Conservation (phyloP, 106 monocot species). For the Platanthera zijinensis region DNA sequence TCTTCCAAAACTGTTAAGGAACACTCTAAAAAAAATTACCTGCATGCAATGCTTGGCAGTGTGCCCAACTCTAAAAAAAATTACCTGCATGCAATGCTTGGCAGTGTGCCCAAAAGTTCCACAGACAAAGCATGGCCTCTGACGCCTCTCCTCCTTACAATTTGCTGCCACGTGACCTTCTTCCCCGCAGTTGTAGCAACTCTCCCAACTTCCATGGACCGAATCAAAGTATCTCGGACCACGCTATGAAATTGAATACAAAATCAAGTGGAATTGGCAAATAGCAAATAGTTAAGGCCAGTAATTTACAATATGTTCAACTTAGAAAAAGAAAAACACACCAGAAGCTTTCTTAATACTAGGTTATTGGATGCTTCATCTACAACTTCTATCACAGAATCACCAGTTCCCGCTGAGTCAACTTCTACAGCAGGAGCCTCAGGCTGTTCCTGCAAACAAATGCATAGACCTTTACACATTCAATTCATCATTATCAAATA, state of each 20-base stretch:
- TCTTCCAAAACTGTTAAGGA: neutral
- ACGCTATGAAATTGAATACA: constrained; percentile 34
- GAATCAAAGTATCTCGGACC: constrained; percentile 88
- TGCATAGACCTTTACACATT: neutral
- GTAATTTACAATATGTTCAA: neutral
- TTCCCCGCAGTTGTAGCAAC: constrained; percentile 90
- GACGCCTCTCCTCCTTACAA: constrained; percentile 52
- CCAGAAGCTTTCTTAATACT: constrained; percentile 86
- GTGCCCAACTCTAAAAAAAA: constrained; percentile 52
- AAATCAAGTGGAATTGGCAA: neutral
- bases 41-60: constrained; percentile 54
- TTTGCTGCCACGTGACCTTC: constrained; percentile 65
- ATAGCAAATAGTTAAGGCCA: neutral
- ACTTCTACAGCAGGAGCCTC: constrained; percentile 6
- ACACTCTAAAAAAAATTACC: constrained; percentile 31
- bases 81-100: constrained; percentile 63
- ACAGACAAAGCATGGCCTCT: constrained; percentile 87
- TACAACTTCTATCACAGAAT: constrained; percentile 27
- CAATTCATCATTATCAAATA: neutral
- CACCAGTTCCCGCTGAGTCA: constrained; percentile 15
- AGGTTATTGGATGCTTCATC: constrained; percentile 40
- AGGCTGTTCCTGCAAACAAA: constrained; percentile 4
- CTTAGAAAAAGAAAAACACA: constrained; percentile 24
- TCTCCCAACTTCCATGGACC: constrained; percentile 20
- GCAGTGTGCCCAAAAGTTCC: constrained; percentile 76